Conservation (phyloP, 139 green algal genomes). For the Zygnema cylindricum region DNA sequence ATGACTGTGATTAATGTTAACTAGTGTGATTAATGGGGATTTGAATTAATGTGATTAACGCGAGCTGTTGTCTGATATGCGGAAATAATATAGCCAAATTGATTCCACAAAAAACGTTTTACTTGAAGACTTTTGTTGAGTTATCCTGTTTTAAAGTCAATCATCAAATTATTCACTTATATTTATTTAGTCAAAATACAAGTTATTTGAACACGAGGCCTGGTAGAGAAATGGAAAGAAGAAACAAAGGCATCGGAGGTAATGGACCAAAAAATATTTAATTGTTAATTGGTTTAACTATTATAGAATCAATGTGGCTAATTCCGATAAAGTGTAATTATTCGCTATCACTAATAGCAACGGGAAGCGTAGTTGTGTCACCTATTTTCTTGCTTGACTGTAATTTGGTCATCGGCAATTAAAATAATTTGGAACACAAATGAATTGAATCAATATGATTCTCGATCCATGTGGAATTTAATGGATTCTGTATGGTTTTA, state of each 20-base stretch:
- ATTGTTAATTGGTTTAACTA: not conserved
- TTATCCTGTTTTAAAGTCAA: not conserved
- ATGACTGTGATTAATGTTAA: too few relatives aligned
- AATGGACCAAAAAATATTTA: too few relatives aligned
- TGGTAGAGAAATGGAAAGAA: too few relatives aligned
- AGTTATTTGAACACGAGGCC: too few relatives aligned
- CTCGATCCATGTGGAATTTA: too few relatives aligned
- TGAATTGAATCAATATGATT: not conserved
- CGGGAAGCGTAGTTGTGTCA: not conserved
- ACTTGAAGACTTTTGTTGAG: not conserved
- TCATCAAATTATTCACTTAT: not conserved
- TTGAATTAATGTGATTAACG: not conserved
- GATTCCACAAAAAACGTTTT: not conserved
- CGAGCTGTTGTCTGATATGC: not conserved
- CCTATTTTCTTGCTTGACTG: too few relatives aligned
- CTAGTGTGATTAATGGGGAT: too few relatives aligned
- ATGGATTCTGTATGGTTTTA: not conserved
- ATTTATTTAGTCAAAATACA: not conserved
- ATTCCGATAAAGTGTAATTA: not conserved
- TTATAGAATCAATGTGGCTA: not conserved
- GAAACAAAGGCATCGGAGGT: too few relatives aligned
- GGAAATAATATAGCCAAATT: too few relatives aligned
- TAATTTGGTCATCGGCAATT: too few relatives aligned
- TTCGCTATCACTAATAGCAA: not conserved
- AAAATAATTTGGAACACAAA: not conserved